Percentiles rank a stretch among this genome's conserved stretches.
These are phyloP conservation scores for Penicillium paneum DNA, from an alignment of 2,329 filamentous ascomycete species.

Conservation along the genomic window DNA sequence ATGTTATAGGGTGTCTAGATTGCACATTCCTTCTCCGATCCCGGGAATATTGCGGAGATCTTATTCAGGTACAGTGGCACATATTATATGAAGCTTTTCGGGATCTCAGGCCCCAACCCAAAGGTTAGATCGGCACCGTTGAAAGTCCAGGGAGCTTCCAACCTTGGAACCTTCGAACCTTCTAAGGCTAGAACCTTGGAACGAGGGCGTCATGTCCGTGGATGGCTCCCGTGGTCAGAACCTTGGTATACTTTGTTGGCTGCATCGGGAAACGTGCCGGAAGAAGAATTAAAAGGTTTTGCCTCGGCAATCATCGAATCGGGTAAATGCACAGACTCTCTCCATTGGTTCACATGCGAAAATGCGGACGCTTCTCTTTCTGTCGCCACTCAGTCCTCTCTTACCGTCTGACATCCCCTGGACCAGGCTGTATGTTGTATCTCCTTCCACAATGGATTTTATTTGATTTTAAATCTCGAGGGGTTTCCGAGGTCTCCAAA, in stretches of 20 bases:
- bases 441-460: slow-evolving; percentile 3
- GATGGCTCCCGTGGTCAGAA: neutral
- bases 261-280: slow-evolving; percentile 1
- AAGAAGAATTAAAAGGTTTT: neutral
- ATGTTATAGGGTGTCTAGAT: neutral
- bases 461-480: neutral
- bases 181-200: neutral
- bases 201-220: neutral
- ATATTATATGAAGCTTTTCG: neutral
- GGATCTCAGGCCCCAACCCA: neutral
- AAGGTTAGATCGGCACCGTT: neutral
- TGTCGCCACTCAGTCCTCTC: neutral
- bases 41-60: neutral
- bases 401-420: neutral
- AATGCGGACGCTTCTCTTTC: neutral
- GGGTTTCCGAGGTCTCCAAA: too few relatives aligned
- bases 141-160: neutral
- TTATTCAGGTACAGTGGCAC: neutral
- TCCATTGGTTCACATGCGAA: neutral
- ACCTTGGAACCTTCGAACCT: neutral
- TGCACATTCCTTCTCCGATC: neutral
- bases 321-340: slow-evolving; percentile 22
- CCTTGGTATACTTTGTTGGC: neutral
- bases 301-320: slow-evolving; percentile 14
- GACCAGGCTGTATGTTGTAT: neutral